These are phyloP conservation scores for Nicotiana obtusifolia DNA, from an alignment of 257 asterid species.

Conservation along the genomic window DNA sequence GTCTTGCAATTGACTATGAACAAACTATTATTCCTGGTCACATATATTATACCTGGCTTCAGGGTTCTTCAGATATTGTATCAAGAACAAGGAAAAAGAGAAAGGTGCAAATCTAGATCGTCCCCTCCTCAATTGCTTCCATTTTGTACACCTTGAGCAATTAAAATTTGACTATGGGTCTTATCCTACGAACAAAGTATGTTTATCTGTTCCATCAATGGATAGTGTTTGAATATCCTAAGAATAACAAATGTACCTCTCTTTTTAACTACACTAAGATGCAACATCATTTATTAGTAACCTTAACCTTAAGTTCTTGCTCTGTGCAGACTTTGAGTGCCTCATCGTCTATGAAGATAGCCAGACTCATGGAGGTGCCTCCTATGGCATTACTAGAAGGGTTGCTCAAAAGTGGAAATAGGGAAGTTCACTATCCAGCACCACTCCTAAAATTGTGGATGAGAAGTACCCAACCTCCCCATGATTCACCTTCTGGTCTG, in stretches of 20 bases:
- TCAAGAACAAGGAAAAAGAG: constrained; percentile 48
- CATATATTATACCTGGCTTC: constrained; percentile 80
- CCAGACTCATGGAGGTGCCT: constrained; percentile 63
- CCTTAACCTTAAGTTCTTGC: constrained; percentile 10
- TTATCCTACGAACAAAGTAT: neutral
- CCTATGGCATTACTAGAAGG: constrained; percentile 54
- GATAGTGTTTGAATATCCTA: neutral
- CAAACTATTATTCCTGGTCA: constrained; percentile 73
- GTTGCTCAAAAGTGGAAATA: constrained; percentile 29
- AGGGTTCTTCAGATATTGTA: constrained; percentile 46
- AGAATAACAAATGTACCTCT: neutral
- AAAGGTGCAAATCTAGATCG: constrained; percentile 32
- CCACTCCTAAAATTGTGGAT: constrained; percentile 61
- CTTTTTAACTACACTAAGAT: constrained; percentile 15
- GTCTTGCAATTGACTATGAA: constrained; percentile 49
- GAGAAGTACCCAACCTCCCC: constrained; percentile 54
- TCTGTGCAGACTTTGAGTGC: constrained; percentile 38
- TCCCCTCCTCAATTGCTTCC: constrained; percentile 12
- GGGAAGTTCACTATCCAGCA: constrained; percentile 54
- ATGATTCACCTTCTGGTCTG: constrained; percentile 81
- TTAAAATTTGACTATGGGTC: neutral
- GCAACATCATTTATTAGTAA: neutral
- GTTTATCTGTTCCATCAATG: neutral
- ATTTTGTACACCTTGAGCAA: constrained; percentile 1
- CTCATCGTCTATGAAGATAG: constrained; percentile 46